phyloP scores from a whole-genome alignment of 768 basidiomycete species.

The Tulasnella sp. region DNA sequence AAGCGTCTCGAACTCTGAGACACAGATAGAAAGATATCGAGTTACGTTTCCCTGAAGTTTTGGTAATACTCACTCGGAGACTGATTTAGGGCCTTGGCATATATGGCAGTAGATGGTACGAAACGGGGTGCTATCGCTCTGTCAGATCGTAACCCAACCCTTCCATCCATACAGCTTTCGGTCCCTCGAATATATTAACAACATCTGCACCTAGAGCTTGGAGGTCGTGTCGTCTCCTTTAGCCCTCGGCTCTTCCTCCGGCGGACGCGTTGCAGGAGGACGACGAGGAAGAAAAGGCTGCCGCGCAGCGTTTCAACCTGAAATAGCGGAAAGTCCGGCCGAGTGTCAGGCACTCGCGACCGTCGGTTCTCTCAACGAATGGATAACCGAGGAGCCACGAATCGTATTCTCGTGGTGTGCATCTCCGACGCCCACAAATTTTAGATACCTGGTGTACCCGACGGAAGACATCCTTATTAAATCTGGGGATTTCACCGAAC shows the following conservation, averaged over 20 bases:
- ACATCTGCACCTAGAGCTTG: background rate
- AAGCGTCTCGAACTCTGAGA: background rate
- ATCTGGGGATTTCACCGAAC: conserved; percentile 28
- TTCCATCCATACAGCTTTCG: background rate
- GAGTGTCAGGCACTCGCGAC: background rate
- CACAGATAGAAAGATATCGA: background rate
- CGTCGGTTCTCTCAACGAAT: background rate
- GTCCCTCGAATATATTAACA: background rate
- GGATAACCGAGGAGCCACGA: background rate
- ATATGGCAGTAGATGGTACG: background rate
- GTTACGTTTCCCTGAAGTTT: background rate
- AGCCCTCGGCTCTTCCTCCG: background rate
- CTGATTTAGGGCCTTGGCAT: too few species aligned
- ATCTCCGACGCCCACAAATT: conserved; percentile 14
- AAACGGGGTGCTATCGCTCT: background rate
- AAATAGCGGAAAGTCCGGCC: too few species aligned
- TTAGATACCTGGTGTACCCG: background rate
- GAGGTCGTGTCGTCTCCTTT: background rate
- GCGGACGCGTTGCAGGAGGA: background rate
- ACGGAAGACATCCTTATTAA: conserved; percentile 27
- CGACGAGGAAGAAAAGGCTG: background rate
- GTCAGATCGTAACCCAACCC: background rate
- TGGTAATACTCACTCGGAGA: background rate
- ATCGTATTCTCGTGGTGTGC: conserved; percentile 20
- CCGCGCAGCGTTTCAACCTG: background rate